Evolutionary conservation across 441 rosid species (phyloP), one percentile per base, ranked within the genome.

Genomic region (Adansonia rubrostipa): DNA sequence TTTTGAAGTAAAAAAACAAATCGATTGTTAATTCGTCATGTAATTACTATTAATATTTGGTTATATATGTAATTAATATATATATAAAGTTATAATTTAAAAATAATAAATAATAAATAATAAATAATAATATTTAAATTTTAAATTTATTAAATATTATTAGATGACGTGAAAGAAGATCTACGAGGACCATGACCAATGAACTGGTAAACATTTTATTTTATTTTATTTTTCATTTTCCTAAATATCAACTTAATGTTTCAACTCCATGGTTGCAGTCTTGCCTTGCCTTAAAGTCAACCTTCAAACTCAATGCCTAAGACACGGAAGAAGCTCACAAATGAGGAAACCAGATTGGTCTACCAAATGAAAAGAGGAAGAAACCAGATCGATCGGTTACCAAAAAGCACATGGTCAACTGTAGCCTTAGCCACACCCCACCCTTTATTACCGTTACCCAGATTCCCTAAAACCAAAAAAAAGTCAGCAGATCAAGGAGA

Each of bases 381-480:
- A 24, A 28, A 71, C 17, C 2, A 58, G 2, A 78, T 78, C 28
- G 40, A 70, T 58, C 24, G 10, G 64, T 73, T 24, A 74, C 14
- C 20, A 19, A 28, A 53, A 51, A 0, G 9, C 1, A 13, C 11
- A 50, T 9, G 11, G 14, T 10, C 7, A 0, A 22, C 5, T 19
- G 76, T 80, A 61, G 24, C 8, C 51, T 1, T 67, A 83, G 76
- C 84, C 36, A 61, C 72, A 9, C 65, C 54, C 76, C 17, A 6
- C 7, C 58, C 28, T 24, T 80, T 84, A 65, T 81, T 83, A 84
- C 90, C 89, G 89, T 89, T 89, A 83, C 67, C 48, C 50, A 8
- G 71, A 82, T 76, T 57, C 57, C 56, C 65, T 33, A 50, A 50
- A 36, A 58, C 20, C 20, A 71, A 65, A 81, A 70, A 74, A 77